Percentiles rank a stretch among this genome's conserved stretches.
Evolutionary conservation across 208 protist species (phyloP).

Genomic region (Wallacemonas rigidus): DNA sequence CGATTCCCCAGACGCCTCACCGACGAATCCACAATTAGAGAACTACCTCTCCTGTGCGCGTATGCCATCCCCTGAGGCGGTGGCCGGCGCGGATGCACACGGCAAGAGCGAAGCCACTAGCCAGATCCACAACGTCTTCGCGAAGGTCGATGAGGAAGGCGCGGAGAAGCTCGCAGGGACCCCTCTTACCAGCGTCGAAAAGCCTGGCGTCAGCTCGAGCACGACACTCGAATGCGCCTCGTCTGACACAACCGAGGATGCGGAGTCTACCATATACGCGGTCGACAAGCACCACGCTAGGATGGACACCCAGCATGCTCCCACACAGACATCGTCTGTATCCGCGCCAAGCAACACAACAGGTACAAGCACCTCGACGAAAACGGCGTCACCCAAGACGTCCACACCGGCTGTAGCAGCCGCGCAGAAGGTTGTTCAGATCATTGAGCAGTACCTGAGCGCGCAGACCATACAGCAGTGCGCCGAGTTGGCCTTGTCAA

Average conservation of each 20-base stretch:
- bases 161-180: neutral
- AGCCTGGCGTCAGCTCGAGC: conserved; percentile 16
- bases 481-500: neutral
- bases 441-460: conserved; percentile 5
- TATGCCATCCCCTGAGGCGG: neutral
- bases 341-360: neutral
- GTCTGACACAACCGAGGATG: neutral
- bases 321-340: no score
- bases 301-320: no score
- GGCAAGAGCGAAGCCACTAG: neutral
- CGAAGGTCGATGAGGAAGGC: neutral
- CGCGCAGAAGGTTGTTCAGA: neutral
- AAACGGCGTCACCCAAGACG: neutral
- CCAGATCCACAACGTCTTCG: neutral
- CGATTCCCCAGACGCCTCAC: neutral
- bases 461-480: neutral
- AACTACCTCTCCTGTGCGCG: neutral
- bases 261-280: neutral
- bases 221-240: conserved; percentile 1
- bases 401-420: neutral
- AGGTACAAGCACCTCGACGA: neutral
- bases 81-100: neutral
- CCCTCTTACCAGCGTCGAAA: neutral
- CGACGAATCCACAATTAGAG: neutral
- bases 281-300: neutral